These are phyloP conservation scores for Talaromyces sp. DNA, from an alignment of 2,329 filamentous ascomycete genomes.

Conservation along the genomic window DNA sequence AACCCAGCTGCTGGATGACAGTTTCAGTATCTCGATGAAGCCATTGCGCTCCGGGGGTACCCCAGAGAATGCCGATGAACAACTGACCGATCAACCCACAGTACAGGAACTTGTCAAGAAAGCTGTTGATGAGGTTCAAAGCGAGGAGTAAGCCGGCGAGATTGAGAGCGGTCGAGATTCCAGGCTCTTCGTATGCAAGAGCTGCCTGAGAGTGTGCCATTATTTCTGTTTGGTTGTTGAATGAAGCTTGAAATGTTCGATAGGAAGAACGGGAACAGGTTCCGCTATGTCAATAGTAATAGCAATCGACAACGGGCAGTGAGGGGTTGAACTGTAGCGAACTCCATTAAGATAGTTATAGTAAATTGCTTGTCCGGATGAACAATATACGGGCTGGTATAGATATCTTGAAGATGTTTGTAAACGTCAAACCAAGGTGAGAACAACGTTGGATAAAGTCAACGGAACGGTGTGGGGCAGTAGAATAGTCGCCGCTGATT, in stretches of 20 bases:
- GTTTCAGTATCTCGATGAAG: slow-evolving; percentile 50
- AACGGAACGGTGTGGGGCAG: not conserved
- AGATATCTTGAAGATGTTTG: not conserved
- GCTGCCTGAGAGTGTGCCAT: slow-evolving; percentile 12
- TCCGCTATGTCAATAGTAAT: not conserved
- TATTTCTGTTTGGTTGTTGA: not conserved
- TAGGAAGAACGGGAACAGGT: no score
- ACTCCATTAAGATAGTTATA: not conserved
- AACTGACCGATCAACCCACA: slow-evolving; percentile 70
- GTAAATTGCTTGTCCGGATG: not conserved
- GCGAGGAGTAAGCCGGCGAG: slow-evolving; percentile 58
- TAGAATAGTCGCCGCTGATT: not conserved
- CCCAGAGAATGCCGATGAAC: slow-evolving; percentile 65
- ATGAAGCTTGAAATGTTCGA: not conserved
- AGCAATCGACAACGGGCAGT: not conserved
- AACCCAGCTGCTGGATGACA: slow-evolving; percentile 61
- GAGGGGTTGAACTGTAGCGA: not conserved
- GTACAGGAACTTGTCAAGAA: slow-evolving; percentile 57
- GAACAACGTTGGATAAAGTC: not conserved
- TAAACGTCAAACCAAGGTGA: not conserved
- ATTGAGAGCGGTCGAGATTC: slow-evolving; percentile 55
- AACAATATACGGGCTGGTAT: not conserved
- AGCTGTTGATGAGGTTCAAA: slow-evolving; percentile 54
- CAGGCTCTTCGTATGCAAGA: slow-evolving; percentile 59
- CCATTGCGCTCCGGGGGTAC: slow-evolving; percentile 60